Conservation (phyloP, 352 stramenopile genomes). For the Phytopythium sindhum region DNA sequence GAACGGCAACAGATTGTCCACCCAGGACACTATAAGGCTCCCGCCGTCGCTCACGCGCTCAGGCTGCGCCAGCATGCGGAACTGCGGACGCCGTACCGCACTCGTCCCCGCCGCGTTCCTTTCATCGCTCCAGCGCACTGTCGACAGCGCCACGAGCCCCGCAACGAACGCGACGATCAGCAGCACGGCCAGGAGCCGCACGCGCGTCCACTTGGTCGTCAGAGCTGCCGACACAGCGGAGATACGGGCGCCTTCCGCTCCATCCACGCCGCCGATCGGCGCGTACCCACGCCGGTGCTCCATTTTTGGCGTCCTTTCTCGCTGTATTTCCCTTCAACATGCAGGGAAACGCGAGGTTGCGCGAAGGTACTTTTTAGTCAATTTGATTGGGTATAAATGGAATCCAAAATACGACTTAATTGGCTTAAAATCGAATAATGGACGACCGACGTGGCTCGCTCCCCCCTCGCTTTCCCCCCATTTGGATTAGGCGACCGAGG, state of each 20-base stretch:
- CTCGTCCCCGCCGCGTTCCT: neutral
- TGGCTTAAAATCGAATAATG: neutral
- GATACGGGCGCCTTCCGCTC: neutral
- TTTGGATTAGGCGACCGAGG: neutral
- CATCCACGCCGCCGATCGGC: neutral
- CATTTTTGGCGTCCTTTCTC: neutral
- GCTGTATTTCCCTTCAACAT: slow-evolving; percentile 1
- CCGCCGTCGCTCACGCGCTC: slow-evolving; percentile 35
- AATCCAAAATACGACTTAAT: neutral
- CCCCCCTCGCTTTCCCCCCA: neutral
- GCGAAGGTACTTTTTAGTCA: neutral
- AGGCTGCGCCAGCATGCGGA: slow-evolving; percentile 38
- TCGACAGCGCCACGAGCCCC: slow-evolving; percentile 6
- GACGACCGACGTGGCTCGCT: neutral
- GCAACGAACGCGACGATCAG: slow-evolving; percentile 3
- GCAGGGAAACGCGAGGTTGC: neutral
- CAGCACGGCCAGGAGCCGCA: neutral
- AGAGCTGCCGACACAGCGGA: neutral
- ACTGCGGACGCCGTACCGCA: slow-evolving; percentile 1
- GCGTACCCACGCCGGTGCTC: neutral
- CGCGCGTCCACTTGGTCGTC: neutral
- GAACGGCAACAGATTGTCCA: neutral
- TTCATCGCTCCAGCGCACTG: neutral
- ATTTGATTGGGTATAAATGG: neutral
- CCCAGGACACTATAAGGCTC: slow-evolving; percentile 55